Evolutionary conservation across 2,329 filamentous ascomycete genomes (phyloP).

Genomic region (Apiospora hydei): DNA sequence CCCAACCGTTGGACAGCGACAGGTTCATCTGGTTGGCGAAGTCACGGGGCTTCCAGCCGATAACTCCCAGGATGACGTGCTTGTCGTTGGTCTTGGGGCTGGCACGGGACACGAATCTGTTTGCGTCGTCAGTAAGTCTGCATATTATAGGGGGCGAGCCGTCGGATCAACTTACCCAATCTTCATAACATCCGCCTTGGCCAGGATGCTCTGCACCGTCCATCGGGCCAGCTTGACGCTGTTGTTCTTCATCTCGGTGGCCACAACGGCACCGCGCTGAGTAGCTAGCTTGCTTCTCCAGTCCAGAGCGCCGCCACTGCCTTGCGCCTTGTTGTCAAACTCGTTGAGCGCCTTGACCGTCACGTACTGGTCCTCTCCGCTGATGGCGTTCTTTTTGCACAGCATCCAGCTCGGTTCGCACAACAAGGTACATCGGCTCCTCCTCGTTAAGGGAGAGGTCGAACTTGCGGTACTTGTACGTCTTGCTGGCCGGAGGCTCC

Average conservation of each 20-base stretch:
- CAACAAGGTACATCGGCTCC: conserved; percentile 90
- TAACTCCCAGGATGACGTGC: conserved; percentile 93
- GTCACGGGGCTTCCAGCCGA: conserved; percentile 97
- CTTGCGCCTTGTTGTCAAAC: conserved; percentile 97
- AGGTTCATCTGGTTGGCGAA: conserved; percentile 99
- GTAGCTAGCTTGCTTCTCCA: conserved; percentile 95
- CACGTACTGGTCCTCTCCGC: conserved; percentile 88
- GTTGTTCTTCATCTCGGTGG: conserved; percentile 99
- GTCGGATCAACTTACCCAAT: conserved; percentile 72
- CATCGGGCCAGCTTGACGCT: conserved; percentile 97
- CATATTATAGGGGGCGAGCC: neutral
- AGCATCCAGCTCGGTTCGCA: conserved; percentile 94
- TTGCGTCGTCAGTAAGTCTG: conserved; percentile 1
- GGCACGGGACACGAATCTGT: conserved; percentile 89
- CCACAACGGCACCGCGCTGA: conserved; percentile 95
- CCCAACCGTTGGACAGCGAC: conserved; percentile 96
- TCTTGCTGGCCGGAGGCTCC: conserved; percentile 92
- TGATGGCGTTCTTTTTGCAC: conserved; percentile 96
- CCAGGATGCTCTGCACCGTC: conserved; percentile 96
- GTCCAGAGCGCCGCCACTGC: conserved; percentile 92
- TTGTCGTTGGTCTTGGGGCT: conserved; percentile 93
- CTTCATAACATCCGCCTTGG: conserved; percentile 98
- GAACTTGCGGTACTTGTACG: conserved; percentile 98
- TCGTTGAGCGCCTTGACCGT: conserved; percentile 98
- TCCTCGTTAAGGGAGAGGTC: conserved; percentile 95